phyloP scores from a whole-genome alignment of 495 filamentous ascomycete species.

The Delitschia confertaspora region DNA sequence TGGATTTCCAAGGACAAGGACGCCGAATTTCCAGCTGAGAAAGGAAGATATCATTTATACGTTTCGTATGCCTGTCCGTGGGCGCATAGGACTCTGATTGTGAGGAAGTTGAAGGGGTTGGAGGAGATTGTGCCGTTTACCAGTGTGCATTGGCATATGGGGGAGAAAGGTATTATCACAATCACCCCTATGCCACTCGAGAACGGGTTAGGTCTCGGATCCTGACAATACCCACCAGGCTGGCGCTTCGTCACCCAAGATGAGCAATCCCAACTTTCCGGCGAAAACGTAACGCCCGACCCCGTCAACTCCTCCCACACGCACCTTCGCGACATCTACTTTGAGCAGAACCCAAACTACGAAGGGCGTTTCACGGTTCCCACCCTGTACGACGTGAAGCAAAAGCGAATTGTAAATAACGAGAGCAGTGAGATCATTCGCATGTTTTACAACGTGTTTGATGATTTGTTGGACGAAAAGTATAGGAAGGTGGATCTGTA shows the following conservation, averaged over 20 bases:
- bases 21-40: constrained; percentile 58
- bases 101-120: constrained; percentile 57
- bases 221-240: constrained; percentile 14
- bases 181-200: neutral
- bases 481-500: constrained; percentile 56
- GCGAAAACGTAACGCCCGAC: constrained; percentile 49
- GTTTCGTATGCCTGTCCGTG: constrained; percentile 67
- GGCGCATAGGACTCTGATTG: constrained; percentile 59
- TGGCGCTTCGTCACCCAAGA: constrained; percentile 38
- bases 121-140: constrained; percentile 59
- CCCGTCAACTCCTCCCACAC: constrained; percentile 53
- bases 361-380: constrained; percentile 72
- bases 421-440: constrained; percentile 80
- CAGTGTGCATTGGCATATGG: constrained; percentile 60
- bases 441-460: constrained; percentile 68
- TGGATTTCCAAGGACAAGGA: constrained; percentile 44
- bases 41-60: constrained; percentile 62
- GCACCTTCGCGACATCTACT: constrained; percentile 64
- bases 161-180: constrained; percentile 45
- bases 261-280: constrained; percentile 37
- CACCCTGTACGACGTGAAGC: constrained; percentile 66
- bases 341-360: constrained; percentile 58
- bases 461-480: constrained; percentile 54
- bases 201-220: neutral
- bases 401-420: constrained; percentile 68